A percentile compares a stretch with the other conserved stretches of the same genome.
phyloP scores from a whole-genome alignment of 2,329 filamentous ascomycete species.

The Alternaria dauci region DNA sequence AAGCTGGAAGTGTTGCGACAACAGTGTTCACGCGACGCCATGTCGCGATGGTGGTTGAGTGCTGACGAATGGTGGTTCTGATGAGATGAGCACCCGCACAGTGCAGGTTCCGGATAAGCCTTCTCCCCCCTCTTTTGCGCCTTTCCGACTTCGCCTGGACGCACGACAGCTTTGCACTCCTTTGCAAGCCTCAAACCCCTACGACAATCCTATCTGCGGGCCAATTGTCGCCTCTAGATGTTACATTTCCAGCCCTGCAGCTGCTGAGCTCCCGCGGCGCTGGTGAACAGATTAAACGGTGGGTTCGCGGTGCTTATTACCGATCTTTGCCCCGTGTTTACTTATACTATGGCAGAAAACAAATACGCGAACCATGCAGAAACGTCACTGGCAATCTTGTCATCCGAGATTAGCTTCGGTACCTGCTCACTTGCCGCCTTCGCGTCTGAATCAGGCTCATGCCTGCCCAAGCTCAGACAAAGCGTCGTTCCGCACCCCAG shows the following conservation, averaged over 20 bases:
- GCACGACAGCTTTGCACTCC: slow-evolving; percentile 10
- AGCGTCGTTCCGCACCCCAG: slow-evolving; percentile 34
- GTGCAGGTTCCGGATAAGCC: slow-evolving; percentile 18
- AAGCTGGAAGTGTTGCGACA: not conserved
- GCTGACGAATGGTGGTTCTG: slow-evolving; percentile 2
- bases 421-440: slow-evolving; percentile 1
- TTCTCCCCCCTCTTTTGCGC: slow-evolving; percentile 19
- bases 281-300: slow-evolving; percentile 9
- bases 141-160: slow-evolving; percentile 5
- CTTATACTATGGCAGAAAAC: slow-evolving; percentile 5
- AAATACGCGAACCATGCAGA: slow-evolving; percentile 11
- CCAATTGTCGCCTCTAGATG: not conserved
- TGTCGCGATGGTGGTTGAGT: slow-evolving; percentile 19
- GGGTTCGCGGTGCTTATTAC: slow-evolving; percentile 5
- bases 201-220: not conserved
- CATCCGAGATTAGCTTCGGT: slow-evolving; percentile 5
- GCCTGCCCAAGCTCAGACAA: slow-evolving; percentile 37
- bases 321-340: slow-evolving; percentile 4
- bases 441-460: slow-evolving; percentile 23
- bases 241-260: not conserved
- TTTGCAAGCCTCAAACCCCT: not conserved
- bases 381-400: slow-evolving; percentile 4
- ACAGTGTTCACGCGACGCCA: slow-evolving; percentile 12
- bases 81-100: not conserved
- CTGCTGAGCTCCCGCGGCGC: slow-evolving; percentile 7